Evolutionary conservation across 2,329 filamentous ascomycete genomes (phyloP).

Genomic region (Thielaviopsis populi): DNA sequence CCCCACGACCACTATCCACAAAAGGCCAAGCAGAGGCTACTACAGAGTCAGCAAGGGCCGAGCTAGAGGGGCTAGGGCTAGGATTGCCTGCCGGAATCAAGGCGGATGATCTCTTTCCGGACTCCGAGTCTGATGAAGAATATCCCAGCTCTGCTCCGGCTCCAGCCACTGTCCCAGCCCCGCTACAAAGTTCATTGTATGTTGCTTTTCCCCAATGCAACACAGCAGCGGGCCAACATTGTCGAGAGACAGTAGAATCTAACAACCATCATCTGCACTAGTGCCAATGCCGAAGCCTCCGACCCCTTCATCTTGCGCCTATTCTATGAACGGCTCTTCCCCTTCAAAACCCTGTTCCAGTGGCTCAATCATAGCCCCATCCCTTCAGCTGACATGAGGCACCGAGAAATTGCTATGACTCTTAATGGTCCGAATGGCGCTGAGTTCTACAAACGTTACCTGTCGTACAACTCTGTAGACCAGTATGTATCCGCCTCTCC

Average conservation of each 20-base stretch:
- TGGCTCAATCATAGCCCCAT: constrained; percentile 92
- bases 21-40: background rate
- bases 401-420: constrained; percentile 93
- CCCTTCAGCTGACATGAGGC: constrained; percentile 73
- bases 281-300: constrained; percentile 15
- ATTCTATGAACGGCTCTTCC: constrained; percentile 92
- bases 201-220: background rate
- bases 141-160: constrained; percentile 31
- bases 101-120: constrained; percentile 42
- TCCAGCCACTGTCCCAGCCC: constrained; percentile 27
- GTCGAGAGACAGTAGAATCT: background rate
- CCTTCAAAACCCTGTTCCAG: constrained; percentile 87
- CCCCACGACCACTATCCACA: background rate
- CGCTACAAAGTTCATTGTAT: constrained; percentile 18
- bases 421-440: constrained; percentile 45
- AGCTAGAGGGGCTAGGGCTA: constrained; percentile 24
- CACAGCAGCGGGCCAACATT: background rate
- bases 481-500: constrained; percentile 26
- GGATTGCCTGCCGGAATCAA: constrained; percentile 8
- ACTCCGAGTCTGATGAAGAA: constrained; percentile 46
- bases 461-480: constrained; percentile 45
- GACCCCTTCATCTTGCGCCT: constrained; percentile 57
- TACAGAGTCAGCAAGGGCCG: constrained; percentile 30
- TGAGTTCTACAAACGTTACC: constrained; percentile 83
- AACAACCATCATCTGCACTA: constrained; percentile 2